Base-by-base conservation (phyloP, 305 asterid genomes). In the Caryopteris hybrid region DNA sequence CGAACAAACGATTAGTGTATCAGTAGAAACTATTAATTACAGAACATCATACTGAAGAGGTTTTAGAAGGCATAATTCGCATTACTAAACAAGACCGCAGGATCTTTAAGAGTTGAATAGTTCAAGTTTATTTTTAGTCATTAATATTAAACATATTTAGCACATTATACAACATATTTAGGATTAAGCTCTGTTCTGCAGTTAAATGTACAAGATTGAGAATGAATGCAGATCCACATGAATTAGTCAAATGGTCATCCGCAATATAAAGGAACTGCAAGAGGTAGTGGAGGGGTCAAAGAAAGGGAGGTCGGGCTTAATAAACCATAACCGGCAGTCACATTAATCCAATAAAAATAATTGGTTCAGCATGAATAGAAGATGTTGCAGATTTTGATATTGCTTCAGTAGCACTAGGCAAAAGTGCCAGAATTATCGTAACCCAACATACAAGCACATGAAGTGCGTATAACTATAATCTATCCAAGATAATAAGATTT, bases 1-100 rank as follows among this genome's bases (percentile, higher is more conserved):
- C 88, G 80, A 62, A 75, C 56, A 75, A 59, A 75, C 73, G 70
- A 74, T 79, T 67, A 82, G 84, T 60, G 83, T 64, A 76, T 74
- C 73, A 46, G 68, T 39, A 61, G 50, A 66, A 71, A 54, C 66
- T 53, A 39, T 16, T 13, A 56, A 57, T 36, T 20, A 57, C 16
- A 8, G 56, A 58, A 42, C 51, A 47, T 21, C 21, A 71, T 16
- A 13, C 5, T 45, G 69, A 50, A 68, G 46, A 64, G 42, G 29
- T 20, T 48, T 3, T 33, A 51, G 8, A 41, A 66, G 2, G 33
- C 13, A 39, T 13, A 33, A 27, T 41, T 11, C 8, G 23, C 42
- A 66, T 50, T 50, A 59, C 25, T 47, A 64, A 34, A 39, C 12
- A 47, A 53, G 39, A 53, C 27, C 17, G 21, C 8, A 0, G 36